Percentiles rank a stretch among this genome's conserved stretches.
Evolutionary conservation across 176 grass and related monocot species (phyloP).

Genomic region (Tillandsia leiboldiana): DNA sequence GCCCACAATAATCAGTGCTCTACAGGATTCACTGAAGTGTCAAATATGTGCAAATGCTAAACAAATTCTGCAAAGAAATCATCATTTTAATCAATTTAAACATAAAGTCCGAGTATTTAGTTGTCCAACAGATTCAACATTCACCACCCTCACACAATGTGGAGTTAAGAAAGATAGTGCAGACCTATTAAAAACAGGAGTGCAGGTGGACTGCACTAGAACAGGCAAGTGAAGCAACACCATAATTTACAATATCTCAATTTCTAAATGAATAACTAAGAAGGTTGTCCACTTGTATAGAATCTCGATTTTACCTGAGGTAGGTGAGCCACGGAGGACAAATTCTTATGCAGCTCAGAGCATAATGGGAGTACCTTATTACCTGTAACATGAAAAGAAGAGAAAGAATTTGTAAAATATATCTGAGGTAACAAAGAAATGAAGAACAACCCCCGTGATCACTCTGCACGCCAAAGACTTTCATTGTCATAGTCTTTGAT

Average conservation of each 20-base stretch:
- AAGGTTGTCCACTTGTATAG: not conserved
- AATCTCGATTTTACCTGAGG: constrained; percentile 42
- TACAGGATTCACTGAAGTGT: no score
- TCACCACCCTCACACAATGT: no score
- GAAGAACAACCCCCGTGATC: not conserved
- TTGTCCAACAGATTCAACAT: no score
- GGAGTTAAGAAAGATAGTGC: no score
- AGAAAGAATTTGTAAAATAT: not conserved
- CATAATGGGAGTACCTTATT: constrained; percentile 87
- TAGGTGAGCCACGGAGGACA: constrained; percentile 62
- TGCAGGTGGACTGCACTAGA: not conserved
- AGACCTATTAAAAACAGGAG: no score
- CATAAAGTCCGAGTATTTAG: no score
- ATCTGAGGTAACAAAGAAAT: not conserved
- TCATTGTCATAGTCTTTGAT: no score
- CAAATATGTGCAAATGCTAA: no score
- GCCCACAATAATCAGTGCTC: no score
- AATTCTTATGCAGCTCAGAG: constrained; percentile 45
- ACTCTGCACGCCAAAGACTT: no score
- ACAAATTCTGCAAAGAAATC: no score
- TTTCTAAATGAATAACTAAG: not conserved
- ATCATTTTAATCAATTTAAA: no score
- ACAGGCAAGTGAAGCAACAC: not conserved
- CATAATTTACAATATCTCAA: not conserved
- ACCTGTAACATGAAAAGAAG: constrained; percentile 35